phyloP scores from a whole-genome alignment of 768 basidiomycete genomes.

The Russula foetens region DNA sequence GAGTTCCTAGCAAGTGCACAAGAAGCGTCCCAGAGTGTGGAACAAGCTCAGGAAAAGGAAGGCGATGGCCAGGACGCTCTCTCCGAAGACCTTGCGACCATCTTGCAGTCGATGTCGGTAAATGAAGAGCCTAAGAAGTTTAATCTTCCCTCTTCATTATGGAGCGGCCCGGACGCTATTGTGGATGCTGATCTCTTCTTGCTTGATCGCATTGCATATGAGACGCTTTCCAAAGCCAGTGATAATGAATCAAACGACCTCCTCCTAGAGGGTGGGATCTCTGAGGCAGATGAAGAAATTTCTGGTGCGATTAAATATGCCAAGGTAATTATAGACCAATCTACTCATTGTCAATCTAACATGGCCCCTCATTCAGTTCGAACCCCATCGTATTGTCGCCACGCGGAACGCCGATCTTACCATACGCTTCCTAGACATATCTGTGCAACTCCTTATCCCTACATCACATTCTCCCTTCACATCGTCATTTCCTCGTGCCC shows the following conservation, averaged over 20 bases:
- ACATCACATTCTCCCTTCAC: constrained; percentile 41
- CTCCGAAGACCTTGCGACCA: constrained; percentile 34
- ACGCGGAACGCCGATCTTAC: constrained; percentile 56
- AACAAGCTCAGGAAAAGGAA: not conserved
- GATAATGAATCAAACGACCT: constrained; percentile 19
- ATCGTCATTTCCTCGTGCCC: constrained; percentile 55
- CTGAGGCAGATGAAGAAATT: constrained; percentile 44
- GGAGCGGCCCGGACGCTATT: constrained; percentile 32
- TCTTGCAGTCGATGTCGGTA: constrained; percentile 33
- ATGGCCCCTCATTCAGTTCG: constrained; percentile 34
- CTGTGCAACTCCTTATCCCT: constrained; percentile 52
- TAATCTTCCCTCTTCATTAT: constrained; percentile 31
- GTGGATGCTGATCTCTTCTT: constrained; percentile 38
- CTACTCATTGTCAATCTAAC: not conserved
- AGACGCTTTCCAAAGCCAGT: constrained; percentile 28
- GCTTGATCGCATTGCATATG: constrained; percentile 41
- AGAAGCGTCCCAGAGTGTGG: not conserved
- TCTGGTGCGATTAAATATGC: constrained; percentile 43
- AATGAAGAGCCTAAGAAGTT: constrained; percentile 32
- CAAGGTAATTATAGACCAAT: constrained; percentile 37
- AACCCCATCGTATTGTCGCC: constrained; percentile 55
- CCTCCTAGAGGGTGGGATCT: constrained; percentile 42
- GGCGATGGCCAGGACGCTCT: constrained; percentile 20
- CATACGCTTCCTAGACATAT: constrained; percentile 68
- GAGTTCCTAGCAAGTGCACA: constrained; percentile 19